Evolutionary conservation across 2,329 filamentous ascomycete species (phyloP).

Genomic region (Hymenoscyphus fructigenus): DNA sequence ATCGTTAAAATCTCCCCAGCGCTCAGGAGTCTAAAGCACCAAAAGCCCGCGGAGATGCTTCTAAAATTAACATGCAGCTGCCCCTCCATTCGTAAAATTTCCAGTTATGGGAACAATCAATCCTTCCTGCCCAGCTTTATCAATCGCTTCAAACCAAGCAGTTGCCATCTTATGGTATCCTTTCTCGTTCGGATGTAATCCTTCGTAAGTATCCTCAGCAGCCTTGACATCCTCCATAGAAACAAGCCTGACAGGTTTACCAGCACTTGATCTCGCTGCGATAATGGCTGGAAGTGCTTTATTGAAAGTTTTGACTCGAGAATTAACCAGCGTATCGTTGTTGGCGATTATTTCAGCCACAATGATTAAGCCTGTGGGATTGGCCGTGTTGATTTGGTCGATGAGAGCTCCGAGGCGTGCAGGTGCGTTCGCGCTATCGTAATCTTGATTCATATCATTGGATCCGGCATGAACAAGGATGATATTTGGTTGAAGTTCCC

Average conservation of each 20-base stretch:
- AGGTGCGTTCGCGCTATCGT: not conserved
- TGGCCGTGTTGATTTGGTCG: not conserved
- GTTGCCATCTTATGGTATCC: slow-evolving; percentile 11
- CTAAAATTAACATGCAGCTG: not conserved
- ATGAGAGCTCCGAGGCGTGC: slow-evolving; percentile 1
- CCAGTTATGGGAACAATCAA: slow-evolving; percentile 5
- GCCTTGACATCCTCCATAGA: not conserved
- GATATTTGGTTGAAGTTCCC: slow-evolving; percentile 4
- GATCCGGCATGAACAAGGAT: slow-evolving; percentile 10
- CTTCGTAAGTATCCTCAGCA: slow-evolving; percentile 2
- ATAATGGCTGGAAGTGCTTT: slow-evolving; percentile 1
- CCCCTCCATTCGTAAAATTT: slow-evolving; percentile 8
- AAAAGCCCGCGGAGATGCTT: not conserved
- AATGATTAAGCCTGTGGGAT: slow-evolving; percentile 4
- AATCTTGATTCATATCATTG: slow-evolving; percentile 1
- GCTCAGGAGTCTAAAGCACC: not conserved
- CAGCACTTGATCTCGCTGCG: not conserved
- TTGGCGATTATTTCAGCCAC: slow-evolving; percentile 5
- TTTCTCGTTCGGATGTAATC: slow-evolving; percentile 10
- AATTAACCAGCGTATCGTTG: not conserved
- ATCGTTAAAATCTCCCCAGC: not conserved
- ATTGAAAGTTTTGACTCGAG: slow-evolving; percentile 8
- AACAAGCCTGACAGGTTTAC: not conserved
- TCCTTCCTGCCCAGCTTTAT: not conserved
- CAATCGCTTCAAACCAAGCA: slow-evolving; percentile 6